These are phyloP conservation scores for Grosmannia clavigera DNA, from an alignment of 2,329 filamentous ascomycete genomes.

Conservation along the genomic window DNA sequence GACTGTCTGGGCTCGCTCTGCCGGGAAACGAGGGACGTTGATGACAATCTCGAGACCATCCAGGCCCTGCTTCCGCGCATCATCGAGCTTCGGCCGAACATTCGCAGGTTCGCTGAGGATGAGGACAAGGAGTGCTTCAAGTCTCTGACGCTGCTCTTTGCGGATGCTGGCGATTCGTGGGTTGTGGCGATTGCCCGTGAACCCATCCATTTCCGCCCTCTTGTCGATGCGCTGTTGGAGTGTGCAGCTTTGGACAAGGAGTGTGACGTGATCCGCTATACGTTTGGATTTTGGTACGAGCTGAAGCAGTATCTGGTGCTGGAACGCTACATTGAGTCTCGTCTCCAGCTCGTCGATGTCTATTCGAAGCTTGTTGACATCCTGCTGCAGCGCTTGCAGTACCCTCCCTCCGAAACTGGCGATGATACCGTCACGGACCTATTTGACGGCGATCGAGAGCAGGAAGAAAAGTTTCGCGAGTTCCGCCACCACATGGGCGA, in stretches of 20 bases:
- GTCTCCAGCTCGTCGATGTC: conserved; percentile 63
- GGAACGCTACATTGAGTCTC: conserved; percentile 76
- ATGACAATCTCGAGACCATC: conserved; percentile 76
- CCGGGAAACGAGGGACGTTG: conserved; percentile 82
- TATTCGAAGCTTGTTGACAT: conserved; percentile 87
- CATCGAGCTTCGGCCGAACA: conserved; percentile 62
- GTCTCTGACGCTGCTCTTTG: conserved; percentile 77
- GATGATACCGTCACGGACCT: conserved; percentile 61
- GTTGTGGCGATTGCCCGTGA: conserved; percentile 81
- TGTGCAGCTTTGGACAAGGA: conserved; percentile 80
- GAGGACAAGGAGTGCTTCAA: conserved; percentile 82
- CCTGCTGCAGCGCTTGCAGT: conserved; percentile 82
- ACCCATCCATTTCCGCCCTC: conserved; percentile 64
- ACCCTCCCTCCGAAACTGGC: conserved; percentile 61
- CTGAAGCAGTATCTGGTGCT: conserved; percentile 91
- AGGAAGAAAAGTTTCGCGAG: conserved; percentile 92
- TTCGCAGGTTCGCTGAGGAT: conserved; percentile 59
- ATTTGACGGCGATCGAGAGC: conserved; percentile 90
- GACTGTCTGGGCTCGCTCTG: conserved; percentile 91
- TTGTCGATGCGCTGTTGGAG: conserved; percentile 88
- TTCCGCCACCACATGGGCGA: conserved; percentile 97
- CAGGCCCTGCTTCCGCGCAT: conserved; percentile 72
- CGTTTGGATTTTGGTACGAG: conserved; percentile 97
- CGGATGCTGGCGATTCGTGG: conserved; percentile 91
- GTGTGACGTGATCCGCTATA: conserved; percentile 81